A percentile compares a stretch with the other conserved stretches of the same genome.
Conservation (phyloP, 2,329 filamentous ascomycete species). For the Fusarium sp. region DNA sequence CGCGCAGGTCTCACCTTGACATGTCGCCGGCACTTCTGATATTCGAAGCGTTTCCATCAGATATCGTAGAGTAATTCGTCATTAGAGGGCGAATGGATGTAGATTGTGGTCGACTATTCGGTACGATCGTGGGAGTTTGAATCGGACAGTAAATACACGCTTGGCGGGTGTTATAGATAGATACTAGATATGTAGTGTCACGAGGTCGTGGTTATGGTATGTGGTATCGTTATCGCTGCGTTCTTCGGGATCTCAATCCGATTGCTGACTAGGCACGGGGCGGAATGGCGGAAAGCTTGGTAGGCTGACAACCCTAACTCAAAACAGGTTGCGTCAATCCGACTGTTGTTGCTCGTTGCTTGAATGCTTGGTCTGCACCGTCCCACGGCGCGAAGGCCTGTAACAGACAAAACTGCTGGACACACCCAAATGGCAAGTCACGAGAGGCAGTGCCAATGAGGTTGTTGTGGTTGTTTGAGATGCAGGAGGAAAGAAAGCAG, state of each 20-base stretch:
- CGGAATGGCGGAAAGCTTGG: constrained; percentile 30
- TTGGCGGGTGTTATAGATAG: neutral
- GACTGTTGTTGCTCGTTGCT: constrained; percentile 18
- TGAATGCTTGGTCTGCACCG: constrained; percentile 31
- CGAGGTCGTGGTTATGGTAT: constrained; percentile 15
- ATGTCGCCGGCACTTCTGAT: constrained; percentile 60
- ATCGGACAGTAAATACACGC: neutral
- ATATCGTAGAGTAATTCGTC: constrained; percentile 68
- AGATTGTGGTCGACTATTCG: constrained; percentile 12
- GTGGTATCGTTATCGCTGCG: constrained; percentile 38
- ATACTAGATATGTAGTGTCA: constrained; percentile 10
- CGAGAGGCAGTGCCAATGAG: constrained; percentile 23
- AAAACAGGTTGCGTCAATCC: constrained; percentile 46
- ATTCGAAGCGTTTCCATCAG: constrained; percentile 62
- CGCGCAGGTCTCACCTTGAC: constrained; percentile 58
- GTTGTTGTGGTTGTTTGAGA: constrained; percentile 37
- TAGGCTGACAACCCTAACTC: constrained; percentile 34
- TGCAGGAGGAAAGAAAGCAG: constrained; percentile 34
- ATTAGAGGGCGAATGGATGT: constrained; percentile 55
- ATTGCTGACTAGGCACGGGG: constrained; percentile 41
- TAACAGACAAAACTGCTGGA: constrained; percentile 25
- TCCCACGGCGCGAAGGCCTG: constrained; percentile 45
- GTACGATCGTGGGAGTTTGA: constrained; percentile 20
- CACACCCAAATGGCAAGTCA: constrained; percentile 28
- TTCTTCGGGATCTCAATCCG: constrained; percentile 37